Base-by-base conservation (phyloP, 2,329 filamentous ascomycete species). In the Allantophomopsis cytisporea region DNA sequence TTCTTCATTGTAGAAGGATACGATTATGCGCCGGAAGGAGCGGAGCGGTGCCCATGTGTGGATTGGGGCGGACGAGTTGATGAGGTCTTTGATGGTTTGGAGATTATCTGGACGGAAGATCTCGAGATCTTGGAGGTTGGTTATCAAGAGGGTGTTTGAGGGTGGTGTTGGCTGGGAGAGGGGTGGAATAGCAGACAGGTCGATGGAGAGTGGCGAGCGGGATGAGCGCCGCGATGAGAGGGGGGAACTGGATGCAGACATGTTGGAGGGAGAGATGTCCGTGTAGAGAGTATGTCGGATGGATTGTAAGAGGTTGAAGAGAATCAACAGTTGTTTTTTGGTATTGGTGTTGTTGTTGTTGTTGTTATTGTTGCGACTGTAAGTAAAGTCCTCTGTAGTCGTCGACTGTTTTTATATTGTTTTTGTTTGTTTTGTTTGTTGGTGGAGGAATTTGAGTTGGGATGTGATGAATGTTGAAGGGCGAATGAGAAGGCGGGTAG, bases 71-170 rank as follows among this genome's bases (percentile, higher is more conserved):
- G 78, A 75, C 37, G 71, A 60, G 52, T 73, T 65, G 57, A 91
- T 78, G 43, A 85, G 74, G 40, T 77, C 69, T 55, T 77, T 79
- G 52, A 89, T 83, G 44, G 72, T 76, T 51, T 81, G 73, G 43
- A 89, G 69, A 60, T 85, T 86, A 45, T 80, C 71, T 14, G 81
- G 68, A 42, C 73, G 68, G 68, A 89, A 91, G 63, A 86, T 77
- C 52, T 81, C 76, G 43, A 69, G 62, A 47, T 84, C 74, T 54
- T 78, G 65, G 43, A 91, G 74, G 63, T 86, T 86, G 52, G 84
- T 91, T 55, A 91, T 80, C 53, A 91, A 75, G 41, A 91, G 76
- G 0, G 84, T 91, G 65, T 91, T 91, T 48, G 80, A 83, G 5
- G 83, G 80, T 40, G 79, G 74, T 18, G 82, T 77, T n/a, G 83